phyloP scores from a whole-genome alignment of 352 stramenopile species.

The Phytophthora megakarya region DNA sequence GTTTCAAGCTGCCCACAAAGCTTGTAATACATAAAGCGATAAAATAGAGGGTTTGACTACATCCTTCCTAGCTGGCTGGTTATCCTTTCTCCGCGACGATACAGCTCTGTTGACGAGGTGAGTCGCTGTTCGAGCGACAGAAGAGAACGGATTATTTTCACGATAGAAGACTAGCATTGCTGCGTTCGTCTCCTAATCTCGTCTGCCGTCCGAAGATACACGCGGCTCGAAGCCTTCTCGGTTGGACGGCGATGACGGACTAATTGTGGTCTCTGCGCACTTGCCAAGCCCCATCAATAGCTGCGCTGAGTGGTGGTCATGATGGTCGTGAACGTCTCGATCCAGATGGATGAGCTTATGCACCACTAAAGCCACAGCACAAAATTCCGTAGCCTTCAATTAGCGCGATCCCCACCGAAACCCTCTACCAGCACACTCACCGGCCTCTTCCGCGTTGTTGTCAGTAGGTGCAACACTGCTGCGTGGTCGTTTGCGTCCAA shows the following conservation, averaged over 20 bases:
- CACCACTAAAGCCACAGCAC: conserved; percentile 17
- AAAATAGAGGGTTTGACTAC: conserved; percentile 10
- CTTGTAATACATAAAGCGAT: conserved; percentile 13
- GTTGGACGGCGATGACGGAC: conserved; percentile 15
- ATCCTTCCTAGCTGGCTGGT: background rate
- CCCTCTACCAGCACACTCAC: conserved; percentile 13
- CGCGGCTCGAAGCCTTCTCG: conserved; percentile 12
- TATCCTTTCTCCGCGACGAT: background rate
- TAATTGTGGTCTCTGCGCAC: conserved; percentile 19
- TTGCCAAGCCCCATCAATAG: conserved; percentile 63
- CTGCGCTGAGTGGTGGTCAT: conserved; percentile 57
- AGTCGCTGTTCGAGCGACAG: background rate
- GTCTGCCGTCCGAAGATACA: conserved; percentile 20
- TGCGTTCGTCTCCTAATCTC: conserved; percentile 14
- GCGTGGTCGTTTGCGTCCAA: conserved; percentile 29
- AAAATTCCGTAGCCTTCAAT: conserved; percentile 11
- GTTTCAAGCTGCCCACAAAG: too few relatives aligned
- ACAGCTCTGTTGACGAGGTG: background rate
- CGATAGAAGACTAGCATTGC: background rate
- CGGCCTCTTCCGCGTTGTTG: conserved; percentile 23
- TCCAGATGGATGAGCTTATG: conserved; percentile 40
- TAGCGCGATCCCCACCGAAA: conserved; percentile 9
- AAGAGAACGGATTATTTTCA: background rate
- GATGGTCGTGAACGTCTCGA: conserved; percentile 20
- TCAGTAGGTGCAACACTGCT: conserved; percentile 32